Conservation (phyloP, 1,284 basidiomycete genomes). For the Papiliotrema nemorosa region DNA sequence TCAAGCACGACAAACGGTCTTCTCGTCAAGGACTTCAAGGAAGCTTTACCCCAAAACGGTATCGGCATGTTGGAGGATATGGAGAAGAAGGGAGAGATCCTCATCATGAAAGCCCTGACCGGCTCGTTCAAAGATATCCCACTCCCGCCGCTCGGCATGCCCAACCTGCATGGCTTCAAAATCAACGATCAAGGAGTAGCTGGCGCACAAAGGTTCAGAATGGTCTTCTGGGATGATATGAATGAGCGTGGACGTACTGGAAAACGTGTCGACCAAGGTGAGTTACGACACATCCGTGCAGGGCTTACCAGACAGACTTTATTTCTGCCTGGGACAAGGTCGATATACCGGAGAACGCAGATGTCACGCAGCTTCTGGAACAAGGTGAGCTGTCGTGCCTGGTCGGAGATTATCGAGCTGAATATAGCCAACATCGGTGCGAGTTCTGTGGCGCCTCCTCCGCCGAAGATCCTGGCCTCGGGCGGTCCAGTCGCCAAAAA, state of each 20-base stretch:
- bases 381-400: background rate
- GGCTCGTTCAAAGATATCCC: conserved; percentile 39
- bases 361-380: conserved; percentile 43
- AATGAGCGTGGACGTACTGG: conserved; percentile 37
- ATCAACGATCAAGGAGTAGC: conserved; percentile 27
- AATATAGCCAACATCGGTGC: conserved; percentile 43
- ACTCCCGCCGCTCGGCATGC: conserved; percentile 38
- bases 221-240: conserved; percentile 45
- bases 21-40: conserved; percentile 25
- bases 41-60: conserved; percentile 24
- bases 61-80: conserved; percentile 25
- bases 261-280: conserved; percentile 42
- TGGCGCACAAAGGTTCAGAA: conserved; percentile 36
- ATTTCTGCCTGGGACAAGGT: conserved; percentile 46
- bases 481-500: conserved; percentile 35
- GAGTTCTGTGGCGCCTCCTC: conserved; percentile 20
- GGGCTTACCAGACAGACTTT: conserved; percentile 29
- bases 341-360: conserved; percentile 40
- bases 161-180: conserved; percentile 33
- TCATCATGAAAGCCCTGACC: conserved; percentile 43
- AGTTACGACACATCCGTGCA: conserved; percentile 6
- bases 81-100: conserved; percentile 35
- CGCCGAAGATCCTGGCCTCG: conserved; percentile 20
- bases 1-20: conserved; percentile 31
- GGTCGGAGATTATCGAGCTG: no score